Evolutionary conservation across 352 stramenopile species (phyloP).

Genomic region (Globisporangium solare): DNA sequence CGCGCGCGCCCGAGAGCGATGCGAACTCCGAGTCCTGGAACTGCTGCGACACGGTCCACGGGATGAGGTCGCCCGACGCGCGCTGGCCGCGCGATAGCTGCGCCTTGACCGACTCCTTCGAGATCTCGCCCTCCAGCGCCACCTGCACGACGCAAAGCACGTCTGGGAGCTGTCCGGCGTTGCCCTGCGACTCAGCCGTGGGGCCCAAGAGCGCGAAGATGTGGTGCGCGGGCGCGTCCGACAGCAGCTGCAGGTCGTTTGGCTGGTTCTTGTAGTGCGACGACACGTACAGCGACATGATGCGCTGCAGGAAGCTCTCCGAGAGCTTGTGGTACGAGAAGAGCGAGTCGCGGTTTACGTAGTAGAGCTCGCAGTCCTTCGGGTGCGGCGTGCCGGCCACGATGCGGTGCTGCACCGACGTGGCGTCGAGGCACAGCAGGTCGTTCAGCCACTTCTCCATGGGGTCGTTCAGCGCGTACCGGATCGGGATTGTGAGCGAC

Average conservation of each 20-base stretch:
- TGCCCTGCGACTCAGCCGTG: constrained; percentile 86
- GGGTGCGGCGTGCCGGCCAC: constrained; percentile 93
- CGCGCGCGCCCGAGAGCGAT: constrained; percentile 93
- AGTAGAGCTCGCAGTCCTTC: constrained; percentile 97
- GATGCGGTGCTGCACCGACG: constrained; percentile 80
- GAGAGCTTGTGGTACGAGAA: constrained; percentile 99
- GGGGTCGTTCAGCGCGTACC: constrained; percentile 94
- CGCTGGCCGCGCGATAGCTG: constrained; percentile 95
- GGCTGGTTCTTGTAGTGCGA: constrained; percentile 99
- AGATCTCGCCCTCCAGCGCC: constrained; percentile 97
- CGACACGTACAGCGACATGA: constrained; percentile 96
- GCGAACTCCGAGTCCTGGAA: constrained; percentile 99
- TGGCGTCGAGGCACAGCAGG: constrained; percentile 95
- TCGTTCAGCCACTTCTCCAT: constrained; percentile 98
- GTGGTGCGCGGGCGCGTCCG: constrained; percentile 96
- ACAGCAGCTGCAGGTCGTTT: constrained; percentile 99
- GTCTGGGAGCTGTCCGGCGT: constrained; percentile 92
- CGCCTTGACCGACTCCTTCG: constrained; percentile 92
- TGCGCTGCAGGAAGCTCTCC: constrained; percentile 92
- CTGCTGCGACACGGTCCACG: constrained; percentile 99
- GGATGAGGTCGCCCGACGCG: constrained; percentile 97
- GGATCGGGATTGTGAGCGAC: constrained; percentile 96
- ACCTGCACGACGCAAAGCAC: constrained; percentile 98
- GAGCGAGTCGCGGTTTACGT: constrained; percentile 98
- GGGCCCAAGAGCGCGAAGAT: constrained; percentile 98